These are phyloP conservation scores for Friedmanniomyces simplex DNA, from an alignment of 495 filamentous ascomycete species.

Conservation along the genomic window DNA sequence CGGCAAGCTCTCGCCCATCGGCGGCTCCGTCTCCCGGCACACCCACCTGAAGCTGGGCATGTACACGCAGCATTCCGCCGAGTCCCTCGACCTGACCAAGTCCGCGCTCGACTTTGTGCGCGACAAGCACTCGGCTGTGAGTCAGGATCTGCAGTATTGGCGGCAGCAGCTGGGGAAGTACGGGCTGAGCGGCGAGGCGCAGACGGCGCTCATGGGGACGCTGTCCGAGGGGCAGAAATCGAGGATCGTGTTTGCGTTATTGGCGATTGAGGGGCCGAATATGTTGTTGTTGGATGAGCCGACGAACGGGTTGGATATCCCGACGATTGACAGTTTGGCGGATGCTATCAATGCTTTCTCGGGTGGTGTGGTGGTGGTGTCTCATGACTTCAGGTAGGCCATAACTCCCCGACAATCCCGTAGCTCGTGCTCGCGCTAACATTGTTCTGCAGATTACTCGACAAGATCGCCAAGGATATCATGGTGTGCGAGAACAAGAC, in stretches of 20 bases:
- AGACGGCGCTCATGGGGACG: conserved; percentile 96
- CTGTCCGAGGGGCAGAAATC: conserved; percentile 95
- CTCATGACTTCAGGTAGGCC: conserved; percentile 98
- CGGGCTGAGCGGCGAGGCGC: conserved; percentile 79
- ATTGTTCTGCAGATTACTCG: conserved; percentile 85
- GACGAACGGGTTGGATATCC: conserved; percentile 98
- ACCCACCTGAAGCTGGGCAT: conserved; percentile 97
- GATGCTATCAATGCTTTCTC: conserved; percentile 95
- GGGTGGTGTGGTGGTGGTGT: conserved; percentile 95
- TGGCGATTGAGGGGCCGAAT: conserved; percentile 94
- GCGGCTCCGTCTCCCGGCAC: conserved; percentile 74
- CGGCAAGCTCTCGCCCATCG: conserved; percentile 78
- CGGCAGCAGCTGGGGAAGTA: conserved; percentile 92
- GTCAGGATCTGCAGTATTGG: conserved; percentile 99
- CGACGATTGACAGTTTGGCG: conserved; percentile 93
- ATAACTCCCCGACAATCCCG: too few relatives aligned
- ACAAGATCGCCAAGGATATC: conserved; percentile 99
- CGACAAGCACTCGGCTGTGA: conserved; percentile 81
- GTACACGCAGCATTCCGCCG: conserved; percentile 95
- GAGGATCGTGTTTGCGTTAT: conserved; percentile 92
- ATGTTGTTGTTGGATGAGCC: conserved; percentile 98
- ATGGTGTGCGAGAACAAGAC: conserved; percentile 97
- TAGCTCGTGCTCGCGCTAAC: too few relatives aligned
- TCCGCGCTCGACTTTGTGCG: conserved; percentile 94
- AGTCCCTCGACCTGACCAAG: conserved; percentile 97